phyloP scores from a whole-genome alignment of 2,329 filamentous ascomycete genomes.

The Penicillium sp. region DNA sequence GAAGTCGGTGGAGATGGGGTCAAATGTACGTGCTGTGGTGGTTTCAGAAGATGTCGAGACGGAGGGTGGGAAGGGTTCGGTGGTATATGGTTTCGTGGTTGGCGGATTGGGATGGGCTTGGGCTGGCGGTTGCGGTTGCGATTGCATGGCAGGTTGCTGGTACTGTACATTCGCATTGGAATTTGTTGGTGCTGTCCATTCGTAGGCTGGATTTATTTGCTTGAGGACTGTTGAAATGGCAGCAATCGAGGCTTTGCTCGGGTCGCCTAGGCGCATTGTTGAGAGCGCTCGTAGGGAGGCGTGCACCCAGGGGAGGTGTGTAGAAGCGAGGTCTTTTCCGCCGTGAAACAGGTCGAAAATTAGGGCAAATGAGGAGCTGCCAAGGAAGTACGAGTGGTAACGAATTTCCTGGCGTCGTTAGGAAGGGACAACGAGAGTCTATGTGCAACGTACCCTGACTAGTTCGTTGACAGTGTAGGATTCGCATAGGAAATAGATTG shows the following conservation, averaged over 20 bases:
- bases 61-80: not conserved
- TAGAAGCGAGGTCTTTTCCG: constrained; percentile 38
- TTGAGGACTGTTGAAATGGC: constrained; percentile 40
- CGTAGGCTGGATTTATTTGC: constrained; percentile 38
- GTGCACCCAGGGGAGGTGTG: constrained; percentile 51
- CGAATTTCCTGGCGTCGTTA: constrained; percentile 44
- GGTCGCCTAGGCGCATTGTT: constrained; percentile 40
- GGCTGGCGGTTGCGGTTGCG: not conserved
- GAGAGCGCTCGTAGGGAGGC: constrained; percentile 43
- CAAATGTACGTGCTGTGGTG: not conserved
- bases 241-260: constrained; percentile 34
- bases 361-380: constrained; percentile 48
- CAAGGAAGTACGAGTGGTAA: constrained; percentile 52
- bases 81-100: not conserved
- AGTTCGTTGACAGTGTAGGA: constrained; percentile 47
- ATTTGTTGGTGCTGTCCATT: constrained; percentile 27
- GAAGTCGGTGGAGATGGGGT: not conserved
- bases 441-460: constrained; percentile 40
- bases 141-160: not conserved
- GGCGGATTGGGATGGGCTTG: not conserved
- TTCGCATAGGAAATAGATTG: constrained; percentile 48
- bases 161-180: not conserved
- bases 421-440: not conserved
- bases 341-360: constrained; percentile 51
- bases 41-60: not conserved